Base-by-base conservation (phyloP, 371 early-diverging fungal genomes). In the Apophysomyces elegans region DNA sequence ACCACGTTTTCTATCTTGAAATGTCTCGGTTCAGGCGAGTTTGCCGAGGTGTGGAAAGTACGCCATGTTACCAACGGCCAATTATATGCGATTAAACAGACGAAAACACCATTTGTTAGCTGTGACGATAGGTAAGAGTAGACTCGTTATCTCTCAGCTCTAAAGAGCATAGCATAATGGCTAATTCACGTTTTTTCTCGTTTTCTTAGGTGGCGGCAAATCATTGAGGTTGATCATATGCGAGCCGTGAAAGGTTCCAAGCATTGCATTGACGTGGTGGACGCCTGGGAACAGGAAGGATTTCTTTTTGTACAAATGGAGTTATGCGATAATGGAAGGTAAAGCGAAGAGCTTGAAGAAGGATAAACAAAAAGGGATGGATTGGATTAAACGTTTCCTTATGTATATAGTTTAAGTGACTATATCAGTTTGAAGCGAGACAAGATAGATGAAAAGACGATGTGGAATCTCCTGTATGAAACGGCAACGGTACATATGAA, bases 271-370 rank as follows among this genome's bases (percentile, higher is more conserved):
- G 71, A 87, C 56, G 72, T 97, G 5, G 37, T 86, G 41, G 76
- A 82, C 58, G 94, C 97, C 0, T 99, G 98, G 98, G 97, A 97
- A 67, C 96, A 97, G 74, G 79, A 81, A 43, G 97, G 96, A 2
- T 82, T 84, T 67, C 81, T 98, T 41, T 95, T 90, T 73, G 80
- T 99, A 63, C 93, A 96, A 72, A 87, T 92, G 73, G 97, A 96
- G 70, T 82, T 95, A 16, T 97, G 96, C 76, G 84, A 81, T 14
- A 65, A 77, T 56, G 95, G 91, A 80, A 92, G 79, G 93, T 92
- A 81, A 68, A 37, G 7, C 1, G n/a, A 12, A 43, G 11, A 13
- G 7, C 2, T 37, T 56, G 60, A 7, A 45, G 7, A 59, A 11
- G 8, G 8, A 7, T 43, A 26, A 26, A 26, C 32, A 26, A 26